phyloP scores from a whole-genome alignment of 108 stramenopile species.

The Skeletonema potamos region DNA sequence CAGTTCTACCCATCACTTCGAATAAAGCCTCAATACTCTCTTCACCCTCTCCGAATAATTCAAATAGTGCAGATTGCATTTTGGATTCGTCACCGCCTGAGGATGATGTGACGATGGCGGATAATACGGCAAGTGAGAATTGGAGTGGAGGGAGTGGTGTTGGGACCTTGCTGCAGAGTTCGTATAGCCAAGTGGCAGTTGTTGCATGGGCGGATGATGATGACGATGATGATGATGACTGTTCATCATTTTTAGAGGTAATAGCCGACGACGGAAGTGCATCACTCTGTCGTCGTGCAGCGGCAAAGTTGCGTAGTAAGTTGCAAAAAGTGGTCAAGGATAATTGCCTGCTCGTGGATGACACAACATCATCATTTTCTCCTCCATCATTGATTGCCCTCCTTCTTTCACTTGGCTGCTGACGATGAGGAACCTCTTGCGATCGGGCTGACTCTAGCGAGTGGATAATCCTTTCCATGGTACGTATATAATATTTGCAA shows the following conservation, averaged over 20 bases:
- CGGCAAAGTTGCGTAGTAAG: background rate
- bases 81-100: constrained; percentile 9
- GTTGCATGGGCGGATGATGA: too few relatives aligned
- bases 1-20: constrained; percentile 13
- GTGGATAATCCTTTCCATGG: background rate
- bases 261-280: background rate
- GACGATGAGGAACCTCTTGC: background rate
- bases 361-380: too few relatives aligned
- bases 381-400: too few relatives aligned
- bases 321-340: background rate
- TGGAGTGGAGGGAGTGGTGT: constrained; percentile 21
- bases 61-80: constrained; percentile 25
- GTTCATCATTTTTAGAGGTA: background rate
- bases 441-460: background rate
- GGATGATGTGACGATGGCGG: background rate
- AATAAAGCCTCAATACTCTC: constrained; percentile 17
- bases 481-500: background rate
- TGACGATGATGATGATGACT: background rate
- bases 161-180: constrained; percentile 16
- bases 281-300: background rate
- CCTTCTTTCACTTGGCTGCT: background rate
- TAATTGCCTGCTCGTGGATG: too few relatives aligned
- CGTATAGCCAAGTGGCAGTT: constrained; percentile 15
- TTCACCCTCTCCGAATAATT: constrained; percentile 28
- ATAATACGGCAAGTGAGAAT: constrained; percentile 14